Percentiles rank a stretch among this genome's conserved stretches.
phyloP scores from a whole-genome alignment of 2,329 filamentous ascomycete species.

The Epichloe uncinata region DNA sequence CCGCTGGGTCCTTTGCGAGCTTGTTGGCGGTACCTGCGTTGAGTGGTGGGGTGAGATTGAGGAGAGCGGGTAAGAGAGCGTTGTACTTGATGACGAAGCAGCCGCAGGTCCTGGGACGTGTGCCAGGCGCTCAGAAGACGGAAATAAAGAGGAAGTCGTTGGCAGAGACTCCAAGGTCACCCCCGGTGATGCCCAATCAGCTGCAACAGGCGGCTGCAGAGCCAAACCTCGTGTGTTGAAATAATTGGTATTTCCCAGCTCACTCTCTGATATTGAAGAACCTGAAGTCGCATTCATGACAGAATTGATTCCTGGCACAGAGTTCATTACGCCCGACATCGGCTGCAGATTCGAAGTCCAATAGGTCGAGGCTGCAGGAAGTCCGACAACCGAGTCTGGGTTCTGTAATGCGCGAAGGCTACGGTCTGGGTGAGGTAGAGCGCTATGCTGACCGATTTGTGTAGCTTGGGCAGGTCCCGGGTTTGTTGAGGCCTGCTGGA shows the following conservation, averaged over 20 bases:
- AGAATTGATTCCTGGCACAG: background rate
- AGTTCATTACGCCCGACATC: background rate
- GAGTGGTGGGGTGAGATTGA: conserved; percentile 4
- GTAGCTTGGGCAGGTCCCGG: background rate
- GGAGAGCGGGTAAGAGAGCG: conserved; percentile 8
- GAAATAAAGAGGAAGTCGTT: conserved; percentile 7
- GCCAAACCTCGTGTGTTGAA: background rate
- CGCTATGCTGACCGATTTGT: conserved; percentile 1
- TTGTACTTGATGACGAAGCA: conserved; percentile 7
- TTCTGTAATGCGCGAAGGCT: conserved; percentile 1
- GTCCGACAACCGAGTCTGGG: background rate
- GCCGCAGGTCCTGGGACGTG: conserved; percentile 10
- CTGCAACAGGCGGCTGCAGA: conserved; percentile 1
- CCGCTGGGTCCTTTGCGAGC: conserved; percentile 1
- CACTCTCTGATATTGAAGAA: background rate
- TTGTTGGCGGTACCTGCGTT: conserved; percentile 1
- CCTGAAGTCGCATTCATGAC: background rate
- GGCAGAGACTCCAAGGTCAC: conserved; percentile 11
- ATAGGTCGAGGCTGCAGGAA: background rate
- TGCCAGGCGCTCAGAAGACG: conserved; percentile 8
- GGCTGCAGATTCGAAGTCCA: background rate
- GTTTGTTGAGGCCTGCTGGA: background rate
- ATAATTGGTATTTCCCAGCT: background rate
- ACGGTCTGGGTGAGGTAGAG: conserved; percentile 4
- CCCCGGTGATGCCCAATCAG: conserved; percentile 7